phyloP scores from a whole-genome alignment of 805 yeast genomes.

The Yamadazyma ubonensis region DNA sequence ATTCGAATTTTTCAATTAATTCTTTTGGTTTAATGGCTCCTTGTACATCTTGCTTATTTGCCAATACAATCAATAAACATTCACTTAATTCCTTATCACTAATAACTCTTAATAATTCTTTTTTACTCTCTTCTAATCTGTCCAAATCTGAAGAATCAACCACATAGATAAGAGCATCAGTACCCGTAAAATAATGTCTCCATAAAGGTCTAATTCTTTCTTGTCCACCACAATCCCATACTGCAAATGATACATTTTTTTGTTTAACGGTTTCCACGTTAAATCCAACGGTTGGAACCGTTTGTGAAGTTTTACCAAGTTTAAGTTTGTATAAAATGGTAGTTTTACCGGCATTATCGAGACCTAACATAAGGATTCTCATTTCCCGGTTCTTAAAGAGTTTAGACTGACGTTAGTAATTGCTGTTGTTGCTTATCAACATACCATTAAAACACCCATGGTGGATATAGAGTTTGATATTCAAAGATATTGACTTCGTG shows the following conservation, averaged over 20 bases:
- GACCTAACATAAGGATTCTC: slow-evolving; percentile 89
- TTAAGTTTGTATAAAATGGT: slow-evolving; percentile 82
- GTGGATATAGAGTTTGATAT: neutral
- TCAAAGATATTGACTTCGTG: slow-evolving; percentile 1
- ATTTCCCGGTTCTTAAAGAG: slow-evolving; percentile 84
- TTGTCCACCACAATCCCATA: slow-evolving; percentile 97
- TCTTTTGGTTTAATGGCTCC: slow-evolving; percentile 77
- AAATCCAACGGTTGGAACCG: slow-evolving; percentile 93
- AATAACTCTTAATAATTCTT: slow-evolving; percentile 73
- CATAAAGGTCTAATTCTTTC: slow-evolving; percentile 87
- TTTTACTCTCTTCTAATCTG: slow-evolving; percentile 74
- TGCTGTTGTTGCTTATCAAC: slow-evolving; percentile 12
- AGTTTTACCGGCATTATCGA: slow-evolving; percentile 93
- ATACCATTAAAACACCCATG: slow-evolving; percentile 16
- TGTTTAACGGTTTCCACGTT: slow-evolving; percentile 85
- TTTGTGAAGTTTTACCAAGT: slow-evolving; percentile 67
- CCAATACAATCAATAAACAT: slow-evolving; percentile 78
- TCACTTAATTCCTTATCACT: slow-evolving; percentile 81
- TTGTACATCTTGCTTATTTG: slow-evolving; percentile 81
- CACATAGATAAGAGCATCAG: slow-evolving; percentile 88
- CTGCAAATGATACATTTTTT: slow-evolving; percentile 78
- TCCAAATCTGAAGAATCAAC: slow-evolving; percentile 76
- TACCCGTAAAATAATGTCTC: slow-evolving; percentile 94
- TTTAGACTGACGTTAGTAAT: slow-evolving; percentile 25
- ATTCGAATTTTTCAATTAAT: slow-evolving; percentile 67